Percentiles rank a stretch among this genome's conserved stretches.
Evolutionary conservation across 139 green algal species (phyloP).

Genomic region (Edaphochlamys debaryana): DNA sequence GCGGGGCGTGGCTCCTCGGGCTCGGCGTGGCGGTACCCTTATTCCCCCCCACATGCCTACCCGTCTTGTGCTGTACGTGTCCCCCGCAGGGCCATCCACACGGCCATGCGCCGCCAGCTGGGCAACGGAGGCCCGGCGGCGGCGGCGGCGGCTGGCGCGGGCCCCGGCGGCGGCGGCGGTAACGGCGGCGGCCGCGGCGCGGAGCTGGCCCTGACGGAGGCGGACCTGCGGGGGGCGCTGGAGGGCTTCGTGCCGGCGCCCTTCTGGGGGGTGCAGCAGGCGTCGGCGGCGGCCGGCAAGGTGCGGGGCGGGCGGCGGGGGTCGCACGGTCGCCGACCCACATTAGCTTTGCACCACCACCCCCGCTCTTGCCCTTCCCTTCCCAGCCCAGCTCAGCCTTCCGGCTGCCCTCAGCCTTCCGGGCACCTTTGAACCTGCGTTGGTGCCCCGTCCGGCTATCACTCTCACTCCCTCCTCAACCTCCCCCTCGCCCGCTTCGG

Average conservation of each 20-base stretch:
- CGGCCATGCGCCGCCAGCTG: constrained; percentile 12
- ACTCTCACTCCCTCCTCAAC: neutral
- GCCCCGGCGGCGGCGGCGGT: neutral
- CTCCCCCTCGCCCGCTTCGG: neutral
- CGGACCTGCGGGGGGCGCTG: constrained; percentile 65
- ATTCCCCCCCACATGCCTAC: too few species aligned
- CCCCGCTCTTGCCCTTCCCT: too few species aligned
- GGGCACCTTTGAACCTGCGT: too few species aligned
- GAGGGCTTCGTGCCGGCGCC: constrained; percentile 74
- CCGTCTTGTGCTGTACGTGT: too few species aligned
- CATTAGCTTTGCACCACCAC: too few species aligned
- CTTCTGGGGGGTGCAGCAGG: constrained; percentile 65
- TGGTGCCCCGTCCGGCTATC: too few species aligned
- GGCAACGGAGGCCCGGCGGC: too few species aligned
- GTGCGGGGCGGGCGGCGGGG: neutral
- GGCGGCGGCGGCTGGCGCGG: neutral
- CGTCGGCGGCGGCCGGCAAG: neutral
- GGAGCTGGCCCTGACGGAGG: constrained; percentile 33
- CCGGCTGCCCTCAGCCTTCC: too few species aligned
- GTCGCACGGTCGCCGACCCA: too few species aligned
- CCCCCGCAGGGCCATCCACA: constrained; percentile 16
- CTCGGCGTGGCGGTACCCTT: too few species aligned
- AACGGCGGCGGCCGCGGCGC: too few species aligned
- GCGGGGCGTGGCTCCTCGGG: neutral
- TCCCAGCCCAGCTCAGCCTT: too few species aligned